Conservation (phyloP, 805 yeast species). For the Ogataea pini region DNA sequence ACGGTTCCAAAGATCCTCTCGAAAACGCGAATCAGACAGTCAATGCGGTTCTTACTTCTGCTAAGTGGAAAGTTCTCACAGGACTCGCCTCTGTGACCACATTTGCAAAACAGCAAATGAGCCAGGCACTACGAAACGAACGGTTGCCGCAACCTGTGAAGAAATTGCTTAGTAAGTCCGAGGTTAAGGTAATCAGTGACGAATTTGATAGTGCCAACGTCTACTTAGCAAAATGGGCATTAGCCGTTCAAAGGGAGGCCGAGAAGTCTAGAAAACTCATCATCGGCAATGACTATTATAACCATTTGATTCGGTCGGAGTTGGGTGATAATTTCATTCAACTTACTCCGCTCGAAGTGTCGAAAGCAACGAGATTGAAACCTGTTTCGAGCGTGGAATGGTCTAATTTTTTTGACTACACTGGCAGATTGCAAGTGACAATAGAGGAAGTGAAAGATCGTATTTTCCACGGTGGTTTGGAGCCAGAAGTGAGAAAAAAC, state of each 20-base stretch:
- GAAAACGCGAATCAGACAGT: slow-evolving; percentile 39
- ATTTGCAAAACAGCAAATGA: slow-evolving; percentile 64
- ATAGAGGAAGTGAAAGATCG: slow-evolving; percentile 75
- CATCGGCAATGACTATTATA: slow-evolving; percentile 60
- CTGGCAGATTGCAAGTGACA: slow-evolving; percentile 75
- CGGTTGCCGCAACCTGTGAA: slow-evolving; percentile 55
- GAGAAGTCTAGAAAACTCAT: slow-evolving; percentile 56
- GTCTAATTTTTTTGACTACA: slow-evolving; percentile 77
- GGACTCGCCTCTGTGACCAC: slow-evolving; percentile 78
- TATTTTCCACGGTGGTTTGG: slow-evolving; percentile 88
- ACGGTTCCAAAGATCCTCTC: slow-evolving; percentile 34
- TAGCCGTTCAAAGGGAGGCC: slow-evolving; percentile 90
- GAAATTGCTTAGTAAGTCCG: slow-evolving; percentile 69
- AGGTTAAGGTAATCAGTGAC: slow-evolving; percentile 75
- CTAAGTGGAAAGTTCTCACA: slow-evolving; percentile 86
- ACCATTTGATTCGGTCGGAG: slow-evolving; percentile 56
- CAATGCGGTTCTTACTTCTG: slow-evolving; percentile 55
- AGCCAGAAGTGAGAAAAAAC: slow-evolving; percentile 56
- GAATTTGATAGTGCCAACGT: slow-evolving; percentile 93
- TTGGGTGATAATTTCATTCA: slow-evolving; percentile 54
- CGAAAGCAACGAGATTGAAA: slow-evolving; percentile 62
- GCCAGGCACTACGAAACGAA: slow-evolving; percentile 48
- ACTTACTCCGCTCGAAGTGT: slow-evolving; percentile 59
- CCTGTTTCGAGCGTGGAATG: slow-evolving; percentile 75
- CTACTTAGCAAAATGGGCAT: slow-evolving; percentile 95